Base-by-base conservation (phyloP, 805 yeast species). In the Hanseniaspora occidentalis region DNA sequence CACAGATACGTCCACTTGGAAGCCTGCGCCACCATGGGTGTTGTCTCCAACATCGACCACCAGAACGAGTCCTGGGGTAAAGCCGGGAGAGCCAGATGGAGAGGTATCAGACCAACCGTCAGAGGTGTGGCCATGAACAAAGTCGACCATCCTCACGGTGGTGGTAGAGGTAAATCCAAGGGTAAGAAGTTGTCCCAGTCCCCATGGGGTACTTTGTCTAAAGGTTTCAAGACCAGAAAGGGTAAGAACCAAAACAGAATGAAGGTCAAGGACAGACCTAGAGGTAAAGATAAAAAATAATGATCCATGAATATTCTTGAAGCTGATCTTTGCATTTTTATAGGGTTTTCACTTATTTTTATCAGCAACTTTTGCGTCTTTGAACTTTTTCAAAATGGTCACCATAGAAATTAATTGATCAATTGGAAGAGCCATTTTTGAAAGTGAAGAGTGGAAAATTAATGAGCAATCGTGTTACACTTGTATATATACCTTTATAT, bases 111-210 rank as follows among this genome's bases (percentile, higher is more conserved):
- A 63, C 98, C 98, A 27, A 76, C 79, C 39, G 96, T 88, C 31
- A 81, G 98, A 69, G 98, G 98, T 74, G 84, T 85, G 52, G 97
- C 98, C 38, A 85, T 84, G 95, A 92, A 92, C 66, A 92, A 92
- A 48, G 76, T 79, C 58, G 96, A 92, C 64, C 98, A 92, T 69
- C 98, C 98, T 49, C 88, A 85, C 56, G 98, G 98, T 71, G 98
- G 98, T 79, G 98, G 98, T 67, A 79, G 98, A 73, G 98, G 98
- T 75, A 92, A 92, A 64, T 83, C 95, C 45, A 92, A 92, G 77
- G 84, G 95, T 48, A 88, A 89, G 65, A 89, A 85, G 67, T 72
- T 82, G 44, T 84, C 97, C 16, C 84, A 82, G 69, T 83, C 95
- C 42, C 94, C 94, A 60, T 89, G 97, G 96, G 98, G 98, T 54